These are phyloP conservation scores for Breynia disticha DNA, from an alignment of 441 rosid genomes.

Conservation along the genomic window DNA sequence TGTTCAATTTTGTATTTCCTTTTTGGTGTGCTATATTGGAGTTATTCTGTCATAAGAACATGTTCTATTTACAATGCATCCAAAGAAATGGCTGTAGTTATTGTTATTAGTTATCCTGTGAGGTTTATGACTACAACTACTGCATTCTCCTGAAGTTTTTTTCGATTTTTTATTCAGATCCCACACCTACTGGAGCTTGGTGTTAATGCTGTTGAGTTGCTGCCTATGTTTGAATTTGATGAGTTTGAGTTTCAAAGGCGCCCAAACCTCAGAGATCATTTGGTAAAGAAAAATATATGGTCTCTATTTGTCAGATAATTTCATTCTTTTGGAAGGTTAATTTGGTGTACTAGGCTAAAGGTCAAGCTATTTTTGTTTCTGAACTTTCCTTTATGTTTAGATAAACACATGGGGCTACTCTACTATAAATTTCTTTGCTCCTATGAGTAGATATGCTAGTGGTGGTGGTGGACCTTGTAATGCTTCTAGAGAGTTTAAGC, in stretches of 20 bases:
- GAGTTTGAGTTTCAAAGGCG: conserved; percentile 92
- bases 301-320: neutral
- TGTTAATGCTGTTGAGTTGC: conserved; percentile 84
- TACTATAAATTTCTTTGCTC: conserved; percentile 92
- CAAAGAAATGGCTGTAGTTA: neutral
- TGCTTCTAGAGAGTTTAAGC: conserved; percentile 81
- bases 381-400: conserved; percentile 25
- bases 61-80: neutral
- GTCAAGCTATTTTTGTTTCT: conserved; percentile 4
- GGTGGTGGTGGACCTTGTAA: conserved; percentile 71
- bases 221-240: conserved; percentile 89
- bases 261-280: conserved; percentile 84
- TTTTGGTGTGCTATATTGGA: no score
- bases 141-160: conserved; percentile 19
- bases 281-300: conserved; percentile 42
- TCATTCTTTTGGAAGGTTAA: neutral
- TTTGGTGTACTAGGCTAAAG: neutral
- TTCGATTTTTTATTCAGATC: conserved; percentile 37
- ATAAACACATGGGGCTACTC: conserved; percentile 99
- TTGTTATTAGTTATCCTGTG: neutral
- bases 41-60: no score
- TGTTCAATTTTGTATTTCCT: no score
- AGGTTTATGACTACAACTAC: neutral
- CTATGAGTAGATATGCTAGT: conserved; percentile 94
- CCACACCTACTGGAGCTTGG: conserved; percentile 90